A percentile compares a stretch with the other conserved stretches of the same genome.
Conservation (phyloP, 768 basidiomycete species). For the Hygrocybe coccinea region DNA sequence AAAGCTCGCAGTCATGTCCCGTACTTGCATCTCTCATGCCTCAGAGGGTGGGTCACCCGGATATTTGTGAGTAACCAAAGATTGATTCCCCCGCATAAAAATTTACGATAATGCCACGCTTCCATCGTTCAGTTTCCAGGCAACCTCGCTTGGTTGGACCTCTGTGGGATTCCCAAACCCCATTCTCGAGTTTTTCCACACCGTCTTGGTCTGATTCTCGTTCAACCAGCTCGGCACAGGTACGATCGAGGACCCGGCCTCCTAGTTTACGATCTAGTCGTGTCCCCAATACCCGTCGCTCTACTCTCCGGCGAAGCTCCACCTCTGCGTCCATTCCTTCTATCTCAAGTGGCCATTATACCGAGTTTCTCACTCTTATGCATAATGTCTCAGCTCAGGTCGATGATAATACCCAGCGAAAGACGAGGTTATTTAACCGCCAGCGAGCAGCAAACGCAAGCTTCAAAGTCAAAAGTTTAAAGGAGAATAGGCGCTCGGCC, state of each 20-base stretch:
- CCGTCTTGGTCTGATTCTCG: background rate
- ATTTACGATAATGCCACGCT: background rate
- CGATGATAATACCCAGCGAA: conserved; percentile 24
- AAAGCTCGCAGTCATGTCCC: conserved; percentile 28
- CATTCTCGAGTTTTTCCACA: background rate
- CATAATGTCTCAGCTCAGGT: conserved; percentile 34
- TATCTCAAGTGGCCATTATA: conserved; percentile 14
- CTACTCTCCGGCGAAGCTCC: background rate
- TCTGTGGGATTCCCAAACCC: background rate
- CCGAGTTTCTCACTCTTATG: conserved; percentile 28
- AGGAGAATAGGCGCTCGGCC: background rate
- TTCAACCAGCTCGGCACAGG: background rate
- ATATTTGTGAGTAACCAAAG: background rate
- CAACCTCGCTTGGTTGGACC: background rate
- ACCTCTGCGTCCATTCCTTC: background rate
- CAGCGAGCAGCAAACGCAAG: background rate
- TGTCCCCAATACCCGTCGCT: background rate
- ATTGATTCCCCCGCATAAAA: background rate
- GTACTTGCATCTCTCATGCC: conserved; percentile 26
- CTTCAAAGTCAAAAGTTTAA: background rate
- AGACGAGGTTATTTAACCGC: background rate
- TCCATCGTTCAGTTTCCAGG: background rate
- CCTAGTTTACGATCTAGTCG: background rate
- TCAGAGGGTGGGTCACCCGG: conserved; percentile 8
- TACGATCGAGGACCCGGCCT: background rate